A percentile compares a stretch with the other conserved stretches of the same genome.
Evolutionary conservation across 306 rosid genomes (phyloP).

Genomic region (Gynostemma pentaphyllum): DNA sequence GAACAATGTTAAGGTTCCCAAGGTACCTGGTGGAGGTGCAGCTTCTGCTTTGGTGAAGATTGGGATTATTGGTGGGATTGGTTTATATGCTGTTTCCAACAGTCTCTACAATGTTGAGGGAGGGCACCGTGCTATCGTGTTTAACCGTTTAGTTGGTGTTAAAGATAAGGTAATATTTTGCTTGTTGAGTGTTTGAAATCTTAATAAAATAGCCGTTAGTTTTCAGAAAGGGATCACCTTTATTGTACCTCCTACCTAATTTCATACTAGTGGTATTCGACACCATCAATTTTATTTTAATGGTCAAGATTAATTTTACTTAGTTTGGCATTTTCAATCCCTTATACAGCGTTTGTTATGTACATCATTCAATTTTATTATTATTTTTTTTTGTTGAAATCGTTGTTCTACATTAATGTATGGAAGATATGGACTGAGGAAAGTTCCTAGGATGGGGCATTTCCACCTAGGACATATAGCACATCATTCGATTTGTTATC

Average conservation of each 20-base stretch:
- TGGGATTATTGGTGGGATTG: constrained; percentile 50
- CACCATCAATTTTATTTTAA: no score
- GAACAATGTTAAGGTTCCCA: constrained; percentile 28
- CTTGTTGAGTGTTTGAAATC: background rate
- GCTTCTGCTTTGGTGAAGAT: constrained; percentile 37
- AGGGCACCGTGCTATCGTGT: constrained; percentile 76
- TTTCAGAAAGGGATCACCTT: background rate
- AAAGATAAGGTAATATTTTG: constrained; percentile 58
- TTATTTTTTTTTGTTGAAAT: no score
- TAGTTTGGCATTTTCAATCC: no score
- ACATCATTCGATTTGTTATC: no score
- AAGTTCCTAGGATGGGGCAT: background rate
- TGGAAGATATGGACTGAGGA: background rate
- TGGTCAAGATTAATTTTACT: no score
- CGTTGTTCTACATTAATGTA: no score
- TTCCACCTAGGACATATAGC: background rate
- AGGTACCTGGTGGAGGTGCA: constrained; percentile 53
- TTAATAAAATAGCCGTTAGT: background rate
- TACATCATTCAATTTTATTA: no score
- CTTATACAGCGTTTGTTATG: no score
- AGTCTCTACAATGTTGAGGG: constrained; percentile 92
- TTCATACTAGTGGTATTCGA: background rate
- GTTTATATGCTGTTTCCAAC: constrained; percentile 44
- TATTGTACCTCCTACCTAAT: background rate
- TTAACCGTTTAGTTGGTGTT: constrained; percentile 61